These are phyloP conservation scores for Suillus spraguei DNA, from an alignment of 768 basidiomycete species.

Conservation along the genomic window DNA sequence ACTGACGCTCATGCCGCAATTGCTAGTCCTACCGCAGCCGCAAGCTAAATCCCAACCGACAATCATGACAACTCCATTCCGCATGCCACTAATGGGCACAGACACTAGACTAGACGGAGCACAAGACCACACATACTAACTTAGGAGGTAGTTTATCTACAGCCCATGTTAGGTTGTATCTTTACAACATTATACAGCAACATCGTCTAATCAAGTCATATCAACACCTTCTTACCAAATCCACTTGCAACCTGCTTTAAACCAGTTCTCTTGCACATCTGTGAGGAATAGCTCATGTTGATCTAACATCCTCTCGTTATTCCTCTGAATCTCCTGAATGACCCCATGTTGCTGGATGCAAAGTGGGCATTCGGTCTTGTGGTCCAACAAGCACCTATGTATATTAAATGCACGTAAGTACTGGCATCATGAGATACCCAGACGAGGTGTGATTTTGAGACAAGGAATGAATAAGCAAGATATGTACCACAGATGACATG, in stretches of 20 bases:
- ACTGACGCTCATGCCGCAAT: too few relatives aligned
- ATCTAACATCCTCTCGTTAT: conserved; percentile 82
- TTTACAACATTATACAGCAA: conserved; percentile 20
- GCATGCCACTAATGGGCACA: too few relatives aligned
- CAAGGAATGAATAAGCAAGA: conserved; percentile 7
- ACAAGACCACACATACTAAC: too few relatives aligned
- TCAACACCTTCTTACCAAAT: conserved; percentile 68
- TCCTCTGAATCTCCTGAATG: conserved; percentile 85
- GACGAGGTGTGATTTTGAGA: background rate
- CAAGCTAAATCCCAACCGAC: too few relatives aligned
- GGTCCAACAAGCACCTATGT: conserved; percentile 81
- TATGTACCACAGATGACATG: conserved; percentile 88
- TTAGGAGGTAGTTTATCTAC: too few relatives aligned
- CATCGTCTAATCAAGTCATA: conserved; percentile 28
- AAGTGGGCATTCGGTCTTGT: conserved; percentile 87
- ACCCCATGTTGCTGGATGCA: conserved; percentile 88
- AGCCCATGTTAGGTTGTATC: too few relatives aligned
- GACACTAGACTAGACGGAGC: too few relatives aligned
- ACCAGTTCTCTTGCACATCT: conserved; percentile 73
- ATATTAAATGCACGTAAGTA: background rate
- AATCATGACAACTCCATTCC: too few relatives aligned
- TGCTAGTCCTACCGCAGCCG: too few relatives aligned
- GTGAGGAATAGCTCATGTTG: conserved; percentile 81
- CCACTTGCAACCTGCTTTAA: conserved; percentile 70
- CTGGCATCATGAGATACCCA: background rate